phyloP scores from a whole-genome alignment of 1,284 basidiomycete genomes.

The Fomes fomentarius region DNA sequence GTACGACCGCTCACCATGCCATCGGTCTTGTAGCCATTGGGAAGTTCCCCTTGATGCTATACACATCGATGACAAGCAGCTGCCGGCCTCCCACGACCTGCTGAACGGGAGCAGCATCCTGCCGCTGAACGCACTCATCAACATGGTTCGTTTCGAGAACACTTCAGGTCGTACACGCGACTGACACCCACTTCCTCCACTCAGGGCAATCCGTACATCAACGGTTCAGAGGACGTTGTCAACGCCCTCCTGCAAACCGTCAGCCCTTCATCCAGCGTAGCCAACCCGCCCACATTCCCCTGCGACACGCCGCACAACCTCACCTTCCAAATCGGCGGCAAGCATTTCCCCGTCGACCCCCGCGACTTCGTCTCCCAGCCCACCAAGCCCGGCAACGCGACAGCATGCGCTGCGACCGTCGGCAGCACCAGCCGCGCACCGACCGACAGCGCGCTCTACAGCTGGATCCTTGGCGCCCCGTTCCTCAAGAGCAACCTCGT shows the following conservation, averaged over 20 bases:
- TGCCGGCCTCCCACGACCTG: slow-evolving; percentile 46
- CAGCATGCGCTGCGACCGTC: slow-evolving; percentile 48
- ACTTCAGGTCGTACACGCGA: no score
- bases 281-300: slow-evolving; percentile 37
- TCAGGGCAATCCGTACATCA: slow-evolving; percentile 44
- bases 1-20: not conserved
- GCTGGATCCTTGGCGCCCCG: slow-evolving; percentile 45
- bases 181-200: not conserved
- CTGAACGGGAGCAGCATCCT: slow-evolving; percentile 35
- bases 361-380: slow-evolving; percentile 60
- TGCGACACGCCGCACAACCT: slow-evolving; percentile 56
- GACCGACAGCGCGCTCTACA: slow-evolving; percentile 15
- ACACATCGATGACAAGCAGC: slow-evolving; percentile 53
- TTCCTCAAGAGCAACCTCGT: slow-evolving; percentile 45
- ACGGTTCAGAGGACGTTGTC: slow-evolving; percentile 42
- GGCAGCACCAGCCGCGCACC: slow-evolving; percentile 39
- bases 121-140: slow-evolving; percentile 53
- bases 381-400: slow-evolving; percentile 39
- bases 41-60: slow-evolving; percentile 60
- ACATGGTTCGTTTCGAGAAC: slow-evolving; percentile 44
- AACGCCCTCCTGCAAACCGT: slow-evolving; percentile 42
- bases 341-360: slow-evolving; percentile 66
- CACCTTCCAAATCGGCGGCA: slow-evolving; percentile 64
- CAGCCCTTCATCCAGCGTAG: slow-evolving; percentile 38
- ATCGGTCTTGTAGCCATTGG: slow-evolving; percentile 47